Base-by-base conservation (phyloP, 2,329 filamentous ascomycete genomes). In the Aphanoascus verrucosus region DNA sequence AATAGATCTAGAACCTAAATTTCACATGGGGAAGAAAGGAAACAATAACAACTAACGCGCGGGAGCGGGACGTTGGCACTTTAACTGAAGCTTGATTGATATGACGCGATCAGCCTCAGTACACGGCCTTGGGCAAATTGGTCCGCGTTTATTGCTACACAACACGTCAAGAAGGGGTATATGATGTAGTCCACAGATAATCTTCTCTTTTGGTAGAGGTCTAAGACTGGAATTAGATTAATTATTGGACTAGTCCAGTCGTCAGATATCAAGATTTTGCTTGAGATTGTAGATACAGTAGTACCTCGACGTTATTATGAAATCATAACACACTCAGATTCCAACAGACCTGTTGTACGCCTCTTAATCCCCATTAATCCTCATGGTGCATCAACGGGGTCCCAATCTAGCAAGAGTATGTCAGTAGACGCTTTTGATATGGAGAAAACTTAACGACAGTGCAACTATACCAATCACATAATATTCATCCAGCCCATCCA, bases 401-500 rank as follows among this genome's bases (percentile, higher is more conserved):
- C 48, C 48, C 48, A 50, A 32, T 50, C 48, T 50, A 28, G 38
- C 12, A 15, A 6, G 31, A 5, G 42, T 50, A 5, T 42, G 17
- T 23, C 20, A 42, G 8, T 28, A 38, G 3, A 8, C 48, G 38
- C 17, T 14, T 23, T 4, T 23, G 5, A 20, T n/a, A 14, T 43
- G 41, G 23, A 11, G 7, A 20, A 31, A 3, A 14, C 8, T 3
- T 11, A 14, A 42, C 15, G 12, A 35, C 11, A 38, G 32, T 17
- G 15, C 5, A n/a, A 32, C 32, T 40, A 28, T 54, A 54, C 54
- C 40, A 28, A 51, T 48, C n/a, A 56, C 42, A 17, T 32, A 50
- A 28, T 41, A 19, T 20, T 53, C 53, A 43, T 55, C 53, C 37
- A 55, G 40, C 19, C 14, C 53, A 48, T 55, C 53, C 53, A 55